Conservation (phyloP, 768 basidiomycete species). For the Phlebiopsis flavidoalba region DNA sequence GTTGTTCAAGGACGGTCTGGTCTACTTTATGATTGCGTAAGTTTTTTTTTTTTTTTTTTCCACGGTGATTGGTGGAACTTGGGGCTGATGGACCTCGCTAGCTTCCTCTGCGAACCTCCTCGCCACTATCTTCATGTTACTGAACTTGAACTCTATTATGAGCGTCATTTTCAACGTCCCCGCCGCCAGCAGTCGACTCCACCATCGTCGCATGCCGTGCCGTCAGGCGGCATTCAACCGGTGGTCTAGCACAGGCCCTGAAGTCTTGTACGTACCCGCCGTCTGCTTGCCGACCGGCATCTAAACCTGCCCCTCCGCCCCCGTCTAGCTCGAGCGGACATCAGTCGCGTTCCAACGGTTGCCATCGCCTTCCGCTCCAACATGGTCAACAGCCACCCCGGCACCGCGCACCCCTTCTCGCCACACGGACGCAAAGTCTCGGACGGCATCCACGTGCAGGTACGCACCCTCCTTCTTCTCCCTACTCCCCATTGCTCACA, state of each 20-base stretch:
- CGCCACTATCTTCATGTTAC: slow-evolving; percentile 59
- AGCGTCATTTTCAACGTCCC: slow-evolving; percentile 67
- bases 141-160: slow-evolving; percentile 71
- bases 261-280: slow-evolving; percentile 30
- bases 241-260: slow-evolving; percentile 43
- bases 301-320: slow-evolving; percentile 1
- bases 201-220: slow-evolving; percentile 61
- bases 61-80: neutral
- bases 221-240: slow-evolving; percentile 62
- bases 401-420: slow-evolving; percentile 6
- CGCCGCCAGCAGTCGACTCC: slow-evolving; percentile 57
- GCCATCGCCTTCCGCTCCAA: neutral
- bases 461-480: slow-evolving; percentile 3
- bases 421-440: slow-evolving; percentile 9
- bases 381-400: neutral
- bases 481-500: neutral
- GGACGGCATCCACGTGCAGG: slow-evolving; percentile 60
- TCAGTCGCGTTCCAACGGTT: neutral
- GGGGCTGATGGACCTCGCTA: neutral
- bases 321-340: slow-evolving; percentile 9
- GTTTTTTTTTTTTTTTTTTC: too few species aligned
- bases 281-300: neutral
- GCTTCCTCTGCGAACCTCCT: slow-evolving; percentile 63
- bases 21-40: slow-evolving; percentile 66
- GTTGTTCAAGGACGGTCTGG: slow-evolving; percentile 65